A percentile compares a stretch with the other conserved stretches of the same genome.
Evolutionary conservation across 192 early-diverging fungal genomes (phyloP).

Genomic region (Backusella psychrophila): DNA sequence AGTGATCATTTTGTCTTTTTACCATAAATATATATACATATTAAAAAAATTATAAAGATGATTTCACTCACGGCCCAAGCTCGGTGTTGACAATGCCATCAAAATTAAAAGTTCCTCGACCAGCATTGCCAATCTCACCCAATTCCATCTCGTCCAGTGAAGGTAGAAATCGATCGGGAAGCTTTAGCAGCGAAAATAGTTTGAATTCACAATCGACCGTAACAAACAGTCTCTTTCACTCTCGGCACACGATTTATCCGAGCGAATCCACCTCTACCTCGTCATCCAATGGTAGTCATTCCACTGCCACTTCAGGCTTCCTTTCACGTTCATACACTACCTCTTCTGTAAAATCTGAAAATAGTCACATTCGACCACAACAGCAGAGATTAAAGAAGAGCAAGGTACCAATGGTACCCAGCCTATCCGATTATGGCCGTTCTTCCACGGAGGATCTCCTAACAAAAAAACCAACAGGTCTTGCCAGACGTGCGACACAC

Average conservation of each 20-base stretch:
- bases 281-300: neutral
- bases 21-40: neutral
- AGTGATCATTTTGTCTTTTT: neutral
- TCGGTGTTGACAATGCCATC: neutral
- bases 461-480: neutral
- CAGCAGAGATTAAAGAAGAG: neutral
- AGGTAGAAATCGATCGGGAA: constrained; percentile 5
- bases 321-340: neutral
- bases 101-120: neutral
- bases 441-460: neutral
- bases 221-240: neutral
- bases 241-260: neutral
- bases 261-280: constrained; percentile 11
- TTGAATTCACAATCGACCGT: constrained; percentile 12
- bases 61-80: neutral
- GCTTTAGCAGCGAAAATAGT: constrained; percentile 16
- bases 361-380: neutral
- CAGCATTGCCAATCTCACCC: neutral
- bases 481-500: constrained; percentile 31
- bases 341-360: neutral
- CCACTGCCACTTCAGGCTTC: neutral
- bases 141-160: neutral
- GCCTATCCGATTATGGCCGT: neutral
- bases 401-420: neutral
- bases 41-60: neutral